Base-by-base conservation (phyloP, 2,329 filamentous ascomycete species). In the Ceratocystiopsis sp. region DNA sequence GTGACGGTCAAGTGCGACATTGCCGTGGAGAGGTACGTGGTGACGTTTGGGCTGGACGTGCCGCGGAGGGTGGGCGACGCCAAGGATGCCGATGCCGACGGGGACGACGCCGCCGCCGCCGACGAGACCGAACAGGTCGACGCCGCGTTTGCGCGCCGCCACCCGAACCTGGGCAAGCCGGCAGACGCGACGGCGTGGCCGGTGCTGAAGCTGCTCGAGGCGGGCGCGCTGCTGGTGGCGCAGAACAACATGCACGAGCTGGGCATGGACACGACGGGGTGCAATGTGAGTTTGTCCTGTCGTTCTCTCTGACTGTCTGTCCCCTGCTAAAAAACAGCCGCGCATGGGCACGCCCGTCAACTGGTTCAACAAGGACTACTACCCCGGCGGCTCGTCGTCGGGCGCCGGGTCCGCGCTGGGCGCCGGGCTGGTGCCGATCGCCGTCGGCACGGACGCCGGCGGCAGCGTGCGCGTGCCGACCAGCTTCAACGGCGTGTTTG, bases 1-100 rank as follows among this genome's bases (percentile, higher is more conserved):
- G 72, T 93, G 40, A 81, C 79, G 0, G 73, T 91, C 52, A 93
- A 94, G 61, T 85, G 93, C 54, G 84, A 93, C 54, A 69, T 79
- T 15, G 69, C 80, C 49, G 64, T 86, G 32, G 67, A 74, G 49
- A 84, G 81, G 14, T 87, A 85, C 55, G 69, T 73, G 41, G 73
- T 69, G 48, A 79, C 75, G 42, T 61, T 72, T 40, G 84, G 81
- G 18, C 77, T 79, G 53, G 69, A 63, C 48, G 21, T 21, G 21
- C 65, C 77, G 38, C 47, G 42, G 11, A n/a, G 21, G 21, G 4
- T 21, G 21, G 21, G 8, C 21, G 21, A 4, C 21, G 4, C 21
- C 21, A 8, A 21, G n/a, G n/a, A n/a, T n/a, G n/a, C n/a, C n/a
- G n/a, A n/a, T n/a, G n/a, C n/a, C 21, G 21, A 21, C 21, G 21